Evolutionary conservation across 306 rosid species (phyloP), one percentile per base, ranked within the genome.

Genomic region (Begonia fuchsioides): DNA sequence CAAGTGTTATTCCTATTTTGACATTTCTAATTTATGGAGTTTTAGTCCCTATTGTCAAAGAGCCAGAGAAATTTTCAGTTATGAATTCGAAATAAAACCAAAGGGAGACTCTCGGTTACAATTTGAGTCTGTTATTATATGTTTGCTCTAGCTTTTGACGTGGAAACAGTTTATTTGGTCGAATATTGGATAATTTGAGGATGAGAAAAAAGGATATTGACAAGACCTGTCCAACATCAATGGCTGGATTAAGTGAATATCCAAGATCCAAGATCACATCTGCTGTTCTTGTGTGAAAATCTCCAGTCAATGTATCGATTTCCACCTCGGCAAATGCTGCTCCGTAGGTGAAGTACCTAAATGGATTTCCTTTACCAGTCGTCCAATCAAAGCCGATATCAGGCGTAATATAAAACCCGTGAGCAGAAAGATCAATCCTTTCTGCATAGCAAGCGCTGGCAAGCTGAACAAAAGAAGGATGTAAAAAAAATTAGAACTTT

Each of bases 311-410:
- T 19, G 95, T 76, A 62, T 90, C 97, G 54, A 90, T 75, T 72
- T 90, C 97, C 58, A 90, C 94, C 88, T 84, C 97, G 10, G 87
- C 70, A 72, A 81, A 90, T 32, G 97, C 95, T 66, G 97, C 95
- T 40, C 97, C 97, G 51, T 81, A 81, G 15, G 97, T 90, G 76
- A 45, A 81, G 72, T 90, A 84, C 60, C 84, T 74, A 65, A 81
- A 90, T 52, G 95, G 85, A 40, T 32, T 67, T 71, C 97, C 97
- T 73, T 79, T 72, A 57, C 70, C 90, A 61, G 74, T 74, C 3
- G 6, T 32, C 97, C 95, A 84, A 65, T 90, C 94, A 79, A 78
- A 90, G 65, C 69, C 90, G 56, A 84, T 72, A 17, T 90, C 93
- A 32, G 97, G 97, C 49, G 77, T 64, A 49, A 84, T 79, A 72